phyloP scores from a whole-genome alignment of 1,139 yeast genomes.

The Blastobotrys arbuscula region DNA sequence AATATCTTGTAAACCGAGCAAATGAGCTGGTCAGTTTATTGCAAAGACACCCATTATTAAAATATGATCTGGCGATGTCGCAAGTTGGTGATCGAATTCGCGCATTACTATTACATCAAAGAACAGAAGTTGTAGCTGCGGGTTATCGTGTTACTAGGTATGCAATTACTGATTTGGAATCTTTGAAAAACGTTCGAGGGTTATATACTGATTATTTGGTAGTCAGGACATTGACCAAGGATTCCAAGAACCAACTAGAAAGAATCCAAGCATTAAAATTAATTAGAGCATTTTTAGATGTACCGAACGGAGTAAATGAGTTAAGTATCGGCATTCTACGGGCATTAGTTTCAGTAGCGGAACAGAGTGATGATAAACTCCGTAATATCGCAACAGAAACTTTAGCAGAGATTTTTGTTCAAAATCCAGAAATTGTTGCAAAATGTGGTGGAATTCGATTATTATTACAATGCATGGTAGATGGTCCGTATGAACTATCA shows the following conservation, averaged over 20 bases:
- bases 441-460: slow-evolving; percentile 62
- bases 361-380: slow-evolving; percentile 52
- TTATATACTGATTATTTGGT: slow-evolving; percentile 57
- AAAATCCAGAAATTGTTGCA: slow-evolving; percentile 55
- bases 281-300: slow-evolving; percentile 54
- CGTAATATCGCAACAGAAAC: slow-evolving; percentile 59
- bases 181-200: slow-evolving; percentile 41
- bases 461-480: slow-evolving; percentile 53
- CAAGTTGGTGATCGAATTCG: slow-evolving; percentile 57
- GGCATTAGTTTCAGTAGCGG: slow-evolving; percentile 67
- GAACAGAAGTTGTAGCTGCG: slow-evolving; percentile 63
- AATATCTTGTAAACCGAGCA: slow-evolving; percentile 50
- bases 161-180: slow-evolving; percentile 49
- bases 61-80: slow-evolving; percentile 58
- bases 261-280: slow-evolving; percentile 76
- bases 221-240: slow-evolving; percentile 58
- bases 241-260: slow-evolving; percentile 50
- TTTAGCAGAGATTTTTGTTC: slow-evolving; percentile 58
- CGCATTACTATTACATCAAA: slow-evolving; percentile 51
- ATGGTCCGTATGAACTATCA: slow-evolving; percentile 57
- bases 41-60: slow-evolving; percentile 54
- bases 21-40: slow-evolving; percentile 58
- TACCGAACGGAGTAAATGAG: slow-evolving; percentile 51
- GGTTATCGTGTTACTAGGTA: slow-evolving; percentile 73
- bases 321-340: slow-evolving; percentile 64